phyloP scores from a whole-genome alignment of 192 early-diverging fungal genomes.

The Coemansia erecta region DNA sequence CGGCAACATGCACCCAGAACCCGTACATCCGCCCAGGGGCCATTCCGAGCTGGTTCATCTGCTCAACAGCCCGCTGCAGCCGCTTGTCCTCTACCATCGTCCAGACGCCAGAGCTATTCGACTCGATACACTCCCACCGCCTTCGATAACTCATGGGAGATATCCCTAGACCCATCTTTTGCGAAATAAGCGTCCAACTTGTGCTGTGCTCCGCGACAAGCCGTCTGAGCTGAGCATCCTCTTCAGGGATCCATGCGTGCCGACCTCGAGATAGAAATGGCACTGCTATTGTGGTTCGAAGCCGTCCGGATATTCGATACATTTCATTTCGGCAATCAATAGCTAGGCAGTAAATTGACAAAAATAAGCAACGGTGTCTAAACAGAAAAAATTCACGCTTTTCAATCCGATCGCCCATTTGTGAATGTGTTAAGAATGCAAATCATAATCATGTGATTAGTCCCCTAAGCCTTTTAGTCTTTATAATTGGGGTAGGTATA shows the following conservation, averaged over 20 bases:
- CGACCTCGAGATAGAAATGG: background rate
- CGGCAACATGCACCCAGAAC: background rate
- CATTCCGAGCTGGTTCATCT: background rate
- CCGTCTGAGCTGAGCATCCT: background rate
- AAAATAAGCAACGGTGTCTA: too few species aligned
- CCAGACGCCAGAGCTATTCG: background rate
- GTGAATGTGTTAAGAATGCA: too few species aligned
- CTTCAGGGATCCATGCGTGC: background rate
- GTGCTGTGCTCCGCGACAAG: background rate
- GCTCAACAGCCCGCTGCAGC: background rate
- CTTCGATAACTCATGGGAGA: background rate
- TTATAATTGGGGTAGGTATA: constrained; percentile 10
- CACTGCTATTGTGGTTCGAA: background rate
- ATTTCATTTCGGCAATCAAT: background rate
- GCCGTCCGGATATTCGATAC: background rate
- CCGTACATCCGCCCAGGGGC: background rate
- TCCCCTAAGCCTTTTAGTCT: constrained; percentile 13
- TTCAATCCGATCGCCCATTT: too few species aligned
- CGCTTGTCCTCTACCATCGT: background rate
- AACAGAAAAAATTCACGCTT: background rate
- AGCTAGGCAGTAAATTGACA: too few species aligned
- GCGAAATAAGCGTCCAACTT: background rate
- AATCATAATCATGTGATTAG: constrained; percentile 5
- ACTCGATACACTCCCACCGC: background rate
- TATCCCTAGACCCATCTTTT: background rate